phyloP scores from a whole-genome alignment of 768 basidiomycete genomes.

The Tylopilus cervinicoccineus region DNA sequence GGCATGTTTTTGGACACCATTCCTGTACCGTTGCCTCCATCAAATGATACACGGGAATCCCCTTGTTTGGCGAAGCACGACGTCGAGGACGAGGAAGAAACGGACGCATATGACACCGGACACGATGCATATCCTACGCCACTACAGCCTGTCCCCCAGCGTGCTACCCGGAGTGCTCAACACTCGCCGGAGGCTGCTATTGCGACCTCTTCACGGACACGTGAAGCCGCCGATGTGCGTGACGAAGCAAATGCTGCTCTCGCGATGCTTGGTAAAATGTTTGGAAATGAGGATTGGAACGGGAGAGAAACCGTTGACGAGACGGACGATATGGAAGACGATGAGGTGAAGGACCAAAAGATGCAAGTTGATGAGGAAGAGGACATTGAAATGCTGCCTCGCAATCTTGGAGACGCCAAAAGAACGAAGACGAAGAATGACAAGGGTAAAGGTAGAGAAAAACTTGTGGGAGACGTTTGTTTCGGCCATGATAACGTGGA shows the following conservation, averaged over 20 bases:
- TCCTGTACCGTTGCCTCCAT: neutral
- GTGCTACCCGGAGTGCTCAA: neutral
- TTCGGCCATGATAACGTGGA: constrained; percentile 1
- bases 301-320: constrained; percentile 58
- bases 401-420: neutral
- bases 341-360: neutral
- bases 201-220: neutral
- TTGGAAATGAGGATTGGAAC: constrained; percentile 57
- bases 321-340: constrained; percentile 36
- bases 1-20: constrained; percentile 59
- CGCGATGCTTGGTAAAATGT: constrained; percentile 47
- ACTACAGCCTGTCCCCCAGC: neutral
- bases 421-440: neutral
- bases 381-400: constrained; percentile 17
- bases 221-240: constrained; percentile 4
- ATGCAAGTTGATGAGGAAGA: constrained; percentile 24
- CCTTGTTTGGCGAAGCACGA: neutral
- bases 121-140: neutral
- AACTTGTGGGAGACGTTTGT: neutral
- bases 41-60: neutral
- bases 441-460: constrained; percentile 25
- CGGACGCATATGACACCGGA: neutral
- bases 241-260: constrained; percentile 17
- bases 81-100: neutral
- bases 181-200: neutral